Evolutionary conservation across 352 stramenopile species (phyloP).

Genomic region (Phytophthora niederhauseri): DNA sequence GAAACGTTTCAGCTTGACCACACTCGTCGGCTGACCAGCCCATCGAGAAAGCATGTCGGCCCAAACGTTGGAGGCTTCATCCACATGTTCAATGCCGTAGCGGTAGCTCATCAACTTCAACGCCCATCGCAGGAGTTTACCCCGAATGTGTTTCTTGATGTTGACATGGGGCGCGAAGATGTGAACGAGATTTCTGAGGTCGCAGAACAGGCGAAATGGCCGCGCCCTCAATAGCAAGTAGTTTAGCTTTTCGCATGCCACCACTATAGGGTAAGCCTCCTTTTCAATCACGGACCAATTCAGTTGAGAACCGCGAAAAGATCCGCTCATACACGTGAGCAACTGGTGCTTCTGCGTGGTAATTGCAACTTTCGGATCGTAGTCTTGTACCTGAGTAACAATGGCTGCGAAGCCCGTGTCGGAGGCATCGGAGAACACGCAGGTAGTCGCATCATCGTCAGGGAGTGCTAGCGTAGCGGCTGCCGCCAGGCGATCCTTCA

Average conservation of each 20-base stretch:
- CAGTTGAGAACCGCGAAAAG: background rate
- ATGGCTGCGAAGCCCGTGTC: conserved; percentile 3
- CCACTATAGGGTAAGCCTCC: conserved; percentile 9
- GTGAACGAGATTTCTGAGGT: conserved; percentile 10
- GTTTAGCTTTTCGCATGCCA: conserved; percentile 8
- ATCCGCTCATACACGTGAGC: background rate
- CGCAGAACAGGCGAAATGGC: conserved; percentile 5
- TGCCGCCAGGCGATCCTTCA: conserved; percentile 1
- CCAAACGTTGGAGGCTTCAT: conserved; percentile 17
- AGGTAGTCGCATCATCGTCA: conserved; percentile 1
- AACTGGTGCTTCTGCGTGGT: background rate
- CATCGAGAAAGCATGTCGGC: conserved; percentile 25
- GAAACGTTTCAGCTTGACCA: background rate
- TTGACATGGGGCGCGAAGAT: conserved; percentile 7
- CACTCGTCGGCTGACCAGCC: conserved; percentile 1
- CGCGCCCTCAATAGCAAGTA: conserved; percentile 8
- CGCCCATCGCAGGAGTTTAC: conserved; percentile 11
- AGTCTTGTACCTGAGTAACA: background rate
- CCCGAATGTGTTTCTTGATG: conserved; percentile 10
- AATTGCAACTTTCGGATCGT: background rate
- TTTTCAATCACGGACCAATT: background rate
- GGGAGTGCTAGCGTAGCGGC: background rate
- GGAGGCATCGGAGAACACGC: conserved; percentile 1
- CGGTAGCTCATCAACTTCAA: conserved; percentile 20
- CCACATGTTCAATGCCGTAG: conserved; percentile 18